Base-by-base conservation (phyloP, 176 grass and related monocot species). In the Zea mays region DNA sequence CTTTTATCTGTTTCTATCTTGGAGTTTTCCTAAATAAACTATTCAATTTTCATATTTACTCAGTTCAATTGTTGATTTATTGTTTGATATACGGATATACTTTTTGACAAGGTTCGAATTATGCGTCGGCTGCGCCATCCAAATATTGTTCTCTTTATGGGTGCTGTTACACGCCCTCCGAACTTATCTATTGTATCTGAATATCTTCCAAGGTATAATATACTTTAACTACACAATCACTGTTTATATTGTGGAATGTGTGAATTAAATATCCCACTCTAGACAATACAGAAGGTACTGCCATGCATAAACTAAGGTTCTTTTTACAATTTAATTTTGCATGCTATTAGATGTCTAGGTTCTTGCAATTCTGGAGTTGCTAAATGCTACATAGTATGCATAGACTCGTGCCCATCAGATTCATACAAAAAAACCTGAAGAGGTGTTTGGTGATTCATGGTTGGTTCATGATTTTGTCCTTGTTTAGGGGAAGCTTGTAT, bases 111-210 rank as follows among this genome's bases (percentile, higher is more conserved):
- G 96, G 92, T 99, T 68, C 86, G 85, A 47, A 99, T 99, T 79
- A 99, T 99, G 96, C 92, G 96, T 82, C 93, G 96, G 52, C 73
- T 99, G 87, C 87, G 89, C 19, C 96, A 99, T 82, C 96, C 96
- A 90, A 99, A 99, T 85, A 89, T 99, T 71, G 92, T 99, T 84
- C 96, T 93, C 44, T 99, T 99, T 82, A 93, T 99, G 96, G 96
- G 96, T 86, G 96, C 96, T 48, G 92, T 99, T 78, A 99, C 96
- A 81, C 96, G 96, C 6, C 96, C 96, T 74, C 96, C 96, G 62
- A 89, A 99, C 75, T 81, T 99, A 50, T 99, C 96, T 47, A 99
- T 99, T 75, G 81, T 99, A 58, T 95, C 90, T 67, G 96, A 99
- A 76, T 99, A 95, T 72, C 96, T 99, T 75, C 92, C 90, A 77